Percentiles rank a stretch among this genome's conserved stretches.
Evolutionary conservation across 2,329 filamentous ascomycete genomes (phyloP).

Genomic region (Talaromyces sp.): DNA sequence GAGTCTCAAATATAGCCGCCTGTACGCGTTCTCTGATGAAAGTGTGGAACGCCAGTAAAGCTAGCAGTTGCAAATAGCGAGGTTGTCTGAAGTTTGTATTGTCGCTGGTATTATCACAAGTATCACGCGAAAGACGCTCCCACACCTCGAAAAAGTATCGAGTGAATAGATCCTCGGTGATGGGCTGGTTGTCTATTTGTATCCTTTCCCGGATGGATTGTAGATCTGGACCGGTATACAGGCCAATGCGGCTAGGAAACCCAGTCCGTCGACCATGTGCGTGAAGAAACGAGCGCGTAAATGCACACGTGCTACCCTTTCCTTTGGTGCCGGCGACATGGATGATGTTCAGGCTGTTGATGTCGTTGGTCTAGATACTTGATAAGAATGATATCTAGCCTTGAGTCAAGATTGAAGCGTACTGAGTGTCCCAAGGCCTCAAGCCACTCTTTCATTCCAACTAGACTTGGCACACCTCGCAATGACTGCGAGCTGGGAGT

Average conservation of each 20-base stretch:
- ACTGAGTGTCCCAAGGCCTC: slow-evolving; percentile 31
- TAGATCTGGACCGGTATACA: slow-evolving; percentile 31
- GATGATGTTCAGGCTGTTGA: slow-evolving; percentile 62
- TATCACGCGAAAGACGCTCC: slow-evolving; percentile 32
- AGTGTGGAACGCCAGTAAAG: slow-evolving; percentile 62
- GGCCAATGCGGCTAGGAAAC: slow-evolving; percentile 17
- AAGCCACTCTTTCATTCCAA: slow-evolving; percentile 34
- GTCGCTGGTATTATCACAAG: neutral
- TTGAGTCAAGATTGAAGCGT: neutral
- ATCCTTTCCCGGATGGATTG: slow-evolving; percentile 36
- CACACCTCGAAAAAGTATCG: slow-evolving; percentile 33
- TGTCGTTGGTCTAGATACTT: slow-evolving; percentile 37
- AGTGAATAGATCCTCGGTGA: slow-evolving; percentile 25
- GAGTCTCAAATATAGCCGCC: slow-evolving; percentile 63
- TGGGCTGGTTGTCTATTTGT: slow-evolving; percentile 32
- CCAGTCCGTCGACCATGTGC: slow-evolving; percentile 29
- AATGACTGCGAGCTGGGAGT: slow-evolving; percentile 15
- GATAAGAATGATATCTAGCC: slow-evolving; percentile 8
- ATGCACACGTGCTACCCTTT: slow-evolving; percentile 70
- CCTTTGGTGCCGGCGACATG: slow-evolving; percentile 75
- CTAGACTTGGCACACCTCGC: slow-evolving; percentile 29
- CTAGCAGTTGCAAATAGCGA: slow-evolving; percentile 48
- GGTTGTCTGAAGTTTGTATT: slow-evolving; percentile 25
- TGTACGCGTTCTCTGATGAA: slow-evolving; percentile 64
- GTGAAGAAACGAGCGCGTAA: slow-evolving; percentile 52